Percentiles rank a stretch among this genome's conserved stretches.
These are phyloP conservation scores for Cairneyella variabilis DNA, from an alignment of 495 filamentous ascomycete species.

Conservation along the genomic window DNA sequence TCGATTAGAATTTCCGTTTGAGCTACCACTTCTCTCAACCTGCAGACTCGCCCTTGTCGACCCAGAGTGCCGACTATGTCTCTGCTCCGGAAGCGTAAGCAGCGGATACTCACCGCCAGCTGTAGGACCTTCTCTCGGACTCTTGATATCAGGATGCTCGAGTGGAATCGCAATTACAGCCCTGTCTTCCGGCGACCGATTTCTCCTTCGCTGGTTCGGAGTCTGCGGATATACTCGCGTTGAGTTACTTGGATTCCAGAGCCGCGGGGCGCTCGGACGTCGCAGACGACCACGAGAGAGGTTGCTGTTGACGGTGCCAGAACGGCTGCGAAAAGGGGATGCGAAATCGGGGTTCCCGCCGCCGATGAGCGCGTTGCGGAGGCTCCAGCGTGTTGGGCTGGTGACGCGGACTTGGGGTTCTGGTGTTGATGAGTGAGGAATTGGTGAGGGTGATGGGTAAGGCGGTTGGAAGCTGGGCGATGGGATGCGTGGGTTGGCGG, in stretches of 20 bases:
- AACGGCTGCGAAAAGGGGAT: slow-evolving; percentile 41
- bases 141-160: slow-evolving; percentile 29
- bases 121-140: slow-evolving; percentile 30
- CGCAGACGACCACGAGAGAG: slow-evolving; percentile 22
- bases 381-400: slow-evolving; percentile 32
- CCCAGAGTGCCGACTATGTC: slow-evolving; percentile 51
- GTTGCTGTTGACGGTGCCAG: slow-evolving; percentile 4
- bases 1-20: slow-evolving; percentile 47
- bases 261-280: slow-evolving; percentile 32
- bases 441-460: slow-evolving; percentile 27
- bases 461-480: slow-evolving; percentile 34
- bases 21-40: slow-evolving; percentile 62
- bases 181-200: slow-evolving; percentile 42
- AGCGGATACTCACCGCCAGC: slow-evolving; percentile 64
- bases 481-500: slow-evolving; percentile 30
- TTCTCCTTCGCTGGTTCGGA: slow-evolving; percentile 10
- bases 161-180: slow-evolving; percentile 43
- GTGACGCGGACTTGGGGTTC: slow-evolving; percentile 24
- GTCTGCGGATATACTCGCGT: slow-evolving; percentile 39
- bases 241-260: slow-evolving; percentile 65
- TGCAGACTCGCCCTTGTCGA: slow-evolving; percentile 55
- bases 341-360: slow-evolving; percentile 32
- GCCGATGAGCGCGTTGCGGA: slow-evolving; percentile 36
- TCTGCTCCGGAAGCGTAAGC: slow-evolving; percentile 64
- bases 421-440: slow-evolving; percentile 18